Conservation (phyloP, 1,139 yeast genomes). For the Maudiozyma humilis region DNA sequence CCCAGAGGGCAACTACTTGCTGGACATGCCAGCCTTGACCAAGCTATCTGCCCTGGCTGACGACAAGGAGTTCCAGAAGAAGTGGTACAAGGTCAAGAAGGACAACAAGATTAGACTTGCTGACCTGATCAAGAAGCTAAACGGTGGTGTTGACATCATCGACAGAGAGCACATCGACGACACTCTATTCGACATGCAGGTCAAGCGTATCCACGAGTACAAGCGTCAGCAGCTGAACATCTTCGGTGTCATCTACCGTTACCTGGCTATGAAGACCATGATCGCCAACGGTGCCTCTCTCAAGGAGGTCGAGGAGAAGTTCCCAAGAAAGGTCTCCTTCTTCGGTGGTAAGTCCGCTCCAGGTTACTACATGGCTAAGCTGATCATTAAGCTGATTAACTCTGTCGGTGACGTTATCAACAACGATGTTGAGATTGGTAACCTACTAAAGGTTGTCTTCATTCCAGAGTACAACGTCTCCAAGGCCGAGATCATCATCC, state of each 20-base stretch:
- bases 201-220: constrained; percentile 90
- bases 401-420: constrained; percentile 75
- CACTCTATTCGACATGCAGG: constrained; percentile 84
- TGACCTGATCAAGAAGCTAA: constrained; percentile 53
- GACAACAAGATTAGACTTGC: constrained; percentile 66
- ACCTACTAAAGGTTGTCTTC: constrained; percentile 75
- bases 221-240: constrained; percentile 92
- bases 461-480: constrained; percentile 90
- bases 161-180: constrained; percentile 39
- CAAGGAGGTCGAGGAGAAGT: constrained; percentile 51
- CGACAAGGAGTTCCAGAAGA: constrained; percentile 56
- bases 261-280: constrained; percentile 64
- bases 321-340: constrained; percentile 67
- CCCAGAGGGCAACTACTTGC: constrained; percentile 62
- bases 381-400: constrained; percentile 77
- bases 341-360: constrained; percentile 97
- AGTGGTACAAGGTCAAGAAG: constrained; percentile 67
- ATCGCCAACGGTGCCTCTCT: constrained; percentile 38
- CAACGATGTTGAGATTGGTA: constrained; percentile 64
- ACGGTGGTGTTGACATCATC: constrained; percentile 60
- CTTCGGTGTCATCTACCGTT: constrained; percentile 80
- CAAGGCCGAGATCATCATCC: constrained; percentile 83
- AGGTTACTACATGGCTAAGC: constrained; percentile 91
- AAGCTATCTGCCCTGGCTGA: constrained; percentile 58
- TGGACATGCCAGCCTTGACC: constrained; percentile 61